Base-by-base conservation (phyloP, 805 yeast species). In the Ogataea zsoltii region DNA sequence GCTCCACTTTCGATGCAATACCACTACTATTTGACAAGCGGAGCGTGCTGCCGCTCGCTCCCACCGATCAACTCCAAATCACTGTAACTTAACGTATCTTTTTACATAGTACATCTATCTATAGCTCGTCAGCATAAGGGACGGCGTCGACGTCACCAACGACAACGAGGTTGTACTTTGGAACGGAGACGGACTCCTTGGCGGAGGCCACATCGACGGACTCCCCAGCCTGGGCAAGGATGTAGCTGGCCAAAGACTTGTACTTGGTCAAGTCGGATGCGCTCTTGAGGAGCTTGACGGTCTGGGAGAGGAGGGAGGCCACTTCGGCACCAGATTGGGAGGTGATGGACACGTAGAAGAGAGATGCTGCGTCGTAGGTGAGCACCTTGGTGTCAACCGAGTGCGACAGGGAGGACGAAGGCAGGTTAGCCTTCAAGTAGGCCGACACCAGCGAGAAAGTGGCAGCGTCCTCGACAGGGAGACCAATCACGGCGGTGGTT, bases 111-210 rank as follows among this genome's bases (percentile, higher is more conserved):
- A 42, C 46, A 45, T 45, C 46, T 48, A 44, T 40, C 68, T 85
- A 87, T 71, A 92, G 83, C 75, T 94, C 97, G 69, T 86, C 90
- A 61, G 85, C 84, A 69, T 76, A 86, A 62, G 99, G 97, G 72
- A 92, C 81, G 55, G 80, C 82, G 64, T 82, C 84, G 50, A 85
- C 81, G 69, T 89, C 85, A 71, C 98, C 99, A 51, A 88, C 83
- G 53, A 94, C 97, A 55, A 85, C 94, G 63, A 86, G 83, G 74
- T 84, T 89, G 75, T 83, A 83, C 62, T 81, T 81, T 64, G 73
- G 69, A 37, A 60, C 57, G 51, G 71, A 68, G 43, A 69, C 74
- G 18, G 67, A 54, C 28, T 51, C 44, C 31, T 68, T 61, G 45
- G 72, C 66, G 42, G 70, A 65, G 28, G 69, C 56, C 44, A 69